Evolutionary conservation across 345 rosid genomes (phyloP), one percentile per base, ranked within the genome.

Genomic region (Garcia nutans): DNA sequence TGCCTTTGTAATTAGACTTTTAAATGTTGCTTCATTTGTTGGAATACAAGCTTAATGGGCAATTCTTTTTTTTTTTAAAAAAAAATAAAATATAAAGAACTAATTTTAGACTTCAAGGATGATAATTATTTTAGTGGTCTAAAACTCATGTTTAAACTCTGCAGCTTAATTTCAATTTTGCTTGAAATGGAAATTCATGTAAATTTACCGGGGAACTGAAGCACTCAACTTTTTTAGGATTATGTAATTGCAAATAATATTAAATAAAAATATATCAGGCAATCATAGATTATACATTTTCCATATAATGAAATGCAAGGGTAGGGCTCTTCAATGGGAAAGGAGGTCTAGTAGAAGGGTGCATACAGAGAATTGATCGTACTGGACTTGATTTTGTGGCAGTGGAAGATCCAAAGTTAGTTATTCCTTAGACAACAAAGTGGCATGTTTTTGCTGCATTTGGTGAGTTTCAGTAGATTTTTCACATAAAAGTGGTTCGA

Each of bases 251-350:
- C 17, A 56, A 66, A 65, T 41, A 56, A 11, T 15, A 4, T 65
- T 15, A n/a, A 17, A 0, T 13, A n/a, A 37, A 19, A 31, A 54
- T 19, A 54, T 54, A 54, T 28, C 26, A 2, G 31, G 62, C 13
- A 15, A 19, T 61, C 49, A n/a, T n/a, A n/a, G n/a, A n/a, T n/a
- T n/a, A n/a, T n/a, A n/a, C n/a, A n/a, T 41, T 55, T 74, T 77
- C 22, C 58, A 3, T 55, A 57, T 71, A 3, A 52, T 82, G 77
- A 31, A 44, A 68, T 85, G 83, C 80, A 88, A 93, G 96, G 93
- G 85, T 91, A 86, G 93, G 89, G 88, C 97, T 96, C 79, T 96
- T 96, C 81, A 87, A 93, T 82, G 98, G 99, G 65, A 96, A 89
- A 79, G 98, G 99, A 69, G 88, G 89, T 74, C 76, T 93, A 47